phyloP scores from a whole-genome alignment of 2,329 filamentous ascomycete species.

The Aotearoamyces nothofagi region DNA sequence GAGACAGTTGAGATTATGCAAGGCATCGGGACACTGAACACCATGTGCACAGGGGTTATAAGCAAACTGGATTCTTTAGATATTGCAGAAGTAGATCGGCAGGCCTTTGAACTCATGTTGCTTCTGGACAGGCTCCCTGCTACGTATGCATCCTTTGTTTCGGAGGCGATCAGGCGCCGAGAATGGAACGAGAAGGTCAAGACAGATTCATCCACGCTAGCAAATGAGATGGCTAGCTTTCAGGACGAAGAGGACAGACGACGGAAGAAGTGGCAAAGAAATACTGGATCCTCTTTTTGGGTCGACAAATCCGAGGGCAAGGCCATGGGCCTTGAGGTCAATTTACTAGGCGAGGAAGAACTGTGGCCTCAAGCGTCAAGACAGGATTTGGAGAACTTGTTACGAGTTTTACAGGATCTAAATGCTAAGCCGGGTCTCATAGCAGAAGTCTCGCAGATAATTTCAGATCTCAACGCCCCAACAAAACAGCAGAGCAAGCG shows the following conservation, averaged over 20 bases:
- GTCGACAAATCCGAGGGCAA: constrained; percentile 50
- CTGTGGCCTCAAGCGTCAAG: constrained; percentile 67
- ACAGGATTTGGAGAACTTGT: constrained; percentile 62
- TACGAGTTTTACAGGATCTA: constrained; percentile 48
- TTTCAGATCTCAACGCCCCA: constrained; percentile 66
- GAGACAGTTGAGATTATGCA: constrained; percentile 65
- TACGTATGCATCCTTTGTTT: constrained; percentile 77
- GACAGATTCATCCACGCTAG: constrained; percentile 69
- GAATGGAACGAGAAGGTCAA: constrained; percentile 92
- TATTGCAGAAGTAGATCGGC: constrained; percentile 58
- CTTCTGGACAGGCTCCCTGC: constrained; percentile 72
- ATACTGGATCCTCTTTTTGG: constrained; percentile 56
- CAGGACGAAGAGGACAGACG: constrained; percentile 87
- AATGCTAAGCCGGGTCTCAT: constrained; percentile 51
- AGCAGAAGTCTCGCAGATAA: constrained; percentile 58
- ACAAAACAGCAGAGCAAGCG: constrained; percentile 77
- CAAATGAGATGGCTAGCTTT: constrained; percentile 84
- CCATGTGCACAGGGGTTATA: constrained; percentile 57
- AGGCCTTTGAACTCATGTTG: constrained; percentile 67
- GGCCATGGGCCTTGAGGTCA: constrained; percentile 70
- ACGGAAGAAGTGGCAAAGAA: constrained; percentile 80
- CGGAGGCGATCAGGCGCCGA: constrained; percentile 70
- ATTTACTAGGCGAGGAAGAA: constrained; percentile 63
- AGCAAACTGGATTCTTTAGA: constrained; percentile 56
- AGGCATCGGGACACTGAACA: constrained; percentile 66